These are phyloP conservation scores for Metschnikowia continentalis DNA, from an alignment of 805 yeast species.

Conservation along the genomic window DNA sequence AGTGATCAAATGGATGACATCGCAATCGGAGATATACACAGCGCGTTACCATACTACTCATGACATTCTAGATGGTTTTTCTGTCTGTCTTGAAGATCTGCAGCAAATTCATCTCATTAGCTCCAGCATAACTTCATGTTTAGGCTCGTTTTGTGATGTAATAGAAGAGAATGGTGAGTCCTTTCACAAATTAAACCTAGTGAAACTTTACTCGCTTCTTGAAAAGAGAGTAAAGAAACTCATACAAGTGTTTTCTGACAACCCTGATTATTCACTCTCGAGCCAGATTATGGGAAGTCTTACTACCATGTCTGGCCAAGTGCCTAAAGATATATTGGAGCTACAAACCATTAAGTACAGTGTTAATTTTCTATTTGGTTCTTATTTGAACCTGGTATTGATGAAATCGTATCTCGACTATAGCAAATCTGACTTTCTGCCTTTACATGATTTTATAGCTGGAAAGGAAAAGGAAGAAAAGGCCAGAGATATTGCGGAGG, in stretches of 20 bases:
- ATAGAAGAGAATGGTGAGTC: constrained; percentile 31
- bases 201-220: constrained; percentile 37
- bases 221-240: constrained; percentile 35
- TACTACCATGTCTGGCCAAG: constrained; percentile 19
- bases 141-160: constrained; percentile 24
- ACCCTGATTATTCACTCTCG: constrained; percentile 15
- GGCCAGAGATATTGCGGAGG: constrained; percentile 24
- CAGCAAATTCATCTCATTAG: constrained; percentile 1
- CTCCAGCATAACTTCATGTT: neutral
- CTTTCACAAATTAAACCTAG: constrained; percentile 39
- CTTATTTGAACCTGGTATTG: constrained; percentile 34
- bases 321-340: constrained; percentile 32
- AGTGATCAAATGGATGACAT: constrained; percentile 8
- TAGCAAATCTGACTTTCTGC: constrained; percentile 20
- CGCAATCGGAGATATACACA: constrained; percentile 2
- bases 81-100: neutral
- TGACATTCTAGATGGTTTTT: constrained; percentile 12
- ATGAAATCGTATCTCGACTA: constrained; percentile 18
- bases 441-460: constrained; percentile 18
- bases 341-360: constrained; percentile 38
- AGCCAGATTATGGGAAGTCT: constrained; percentile 20
- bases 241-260: constrained; percentile 21
- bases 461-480: constrained; percentile 18
- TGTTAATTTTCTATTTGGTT: constrained; percentile 44
- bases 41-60: constrained; percentile 12